Base-by-base conservation (phyloP, 2,329 filamentous ascomycete species). In the Cladophialophora psammophila region DNA sequence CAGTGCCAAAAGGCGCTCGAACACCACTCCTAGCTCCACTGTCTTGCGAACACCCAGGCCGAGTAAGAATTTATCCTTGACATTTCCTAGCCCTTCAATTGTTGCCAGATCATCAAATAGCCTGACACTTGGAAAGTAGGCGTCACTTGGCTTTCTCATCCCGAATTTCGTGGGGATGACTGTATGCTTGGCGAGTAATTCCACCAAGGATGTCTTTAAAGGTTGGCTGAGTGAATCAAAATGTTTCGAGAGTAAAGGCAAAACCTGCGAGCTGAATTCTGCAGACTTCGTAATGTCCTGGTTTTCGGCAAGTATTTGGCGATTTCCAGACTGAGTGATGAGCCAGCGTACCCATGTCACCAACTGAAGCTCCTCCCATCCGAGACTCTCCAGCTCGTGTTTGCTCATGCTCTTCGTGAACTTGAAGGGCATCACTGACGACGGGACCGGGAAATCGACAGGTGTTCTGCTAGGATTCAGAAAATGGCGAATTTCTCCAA, bases 101-200 rank as follows among this genome's bases (percentile, higher is more conserved):
- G 90, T 89, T 0, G 95, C 94, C 15, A 99, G 83, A 76, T 99
- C 95, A 69, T 97, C 93, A 75, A 99, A 99, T 0, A 99, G 83
- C 76, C 93, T 95, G 42, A 99, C 95, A n/a, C 88, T 91, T 1
- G 92, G 88, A 75, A 99, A 97, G 78, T 97, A 99, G 0, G 95
- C 90, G 71, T 98, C 93, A 2, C 83, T 81, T 4, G 95, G 95
- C 72, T 87, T 91, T 73, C 84, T 90, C 94, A 99, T 96, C 7
- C 95, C 95, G 71, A 90, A 80, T 76, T 93, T 97, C 0, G 95
- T 98, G 0, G 95, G 95, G 75, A 99, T 92, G 34, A 96, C 86
- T 0, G 92, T 86, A 58, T 90, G 84, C 1, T 85, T 81, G 61
- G 88, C 86, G 2, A 98, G 81, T 4, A 93, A 79, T 15, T 86